Evolutionary conservation across 305 asterid species (phyloP).

Genomic region (Caryopteris hybrid): DNA sequence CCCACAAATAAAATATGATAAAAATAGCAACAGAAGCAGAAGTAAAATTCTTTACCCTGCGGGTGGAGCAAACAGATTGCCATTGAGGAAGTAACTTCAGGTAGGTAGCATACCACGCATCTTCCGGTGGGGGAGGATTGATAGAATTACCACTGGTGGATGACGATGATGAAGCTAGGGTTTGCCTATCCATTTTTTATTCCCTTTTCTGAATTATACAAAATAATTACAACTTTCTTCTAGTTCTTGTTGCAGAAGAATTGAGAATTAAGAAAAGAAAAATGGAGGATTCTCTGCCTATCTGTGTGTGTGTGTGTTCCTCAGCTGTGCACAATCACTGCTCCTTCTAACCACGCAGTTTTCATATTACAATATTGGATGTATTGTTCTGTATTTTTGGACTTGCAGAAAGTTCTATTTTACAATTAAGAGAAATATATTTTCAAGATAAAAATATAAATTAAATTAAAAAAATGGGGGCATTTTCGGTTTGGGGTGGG

Average conservation of each 20-base stretch:
- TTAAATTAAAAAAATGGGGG: not conserved
- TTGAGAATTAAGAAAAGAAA: not conserved
- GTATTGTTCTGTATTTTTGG: not conserved
- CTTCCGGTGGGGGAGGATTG: slow-evolving; percentile 61
- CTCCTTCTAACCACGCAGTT: slow-evolving; percentile 32
- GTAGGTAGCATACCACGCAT: slow-evolving; percentile 65
- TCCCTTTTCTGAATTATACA: not conserved
- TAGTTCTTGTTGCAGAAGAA: not conserved
- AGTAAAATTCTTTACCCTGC: slow-evolving; percentile 33
- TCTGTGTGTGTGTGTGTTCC: slow-evolving; percentile 14
- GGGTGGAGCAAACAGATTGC: slow-evolving; percentile 45
- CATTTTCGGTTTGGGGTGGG: not conserved
- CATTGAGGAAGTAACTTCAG: slow-evolving; percentile 53
- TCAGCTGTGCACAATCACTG: slow-evolving; percentile 25
- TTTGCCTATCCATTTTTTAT: slow-evolving; percentile 51
- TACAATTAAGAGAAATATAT: not conserved
- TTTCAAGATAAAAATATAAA: not conserved
- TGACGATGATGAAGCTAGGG: slow-evolving; percentile 79
- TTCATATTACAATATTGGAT: not conserved
- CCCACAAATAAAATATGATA: not conserved
- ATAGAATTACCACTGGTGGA: slow-evolving; percentile 28
- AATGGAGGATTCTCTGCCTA: not conserved
- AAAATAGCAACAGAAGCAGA: not conserved
- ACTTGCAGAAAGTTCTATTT: not conserved
- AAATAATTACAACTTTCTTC: not conserved